Conservation (phyloP, 352 stramenopile species). For the Aphanomyces stellatus region DNA sequence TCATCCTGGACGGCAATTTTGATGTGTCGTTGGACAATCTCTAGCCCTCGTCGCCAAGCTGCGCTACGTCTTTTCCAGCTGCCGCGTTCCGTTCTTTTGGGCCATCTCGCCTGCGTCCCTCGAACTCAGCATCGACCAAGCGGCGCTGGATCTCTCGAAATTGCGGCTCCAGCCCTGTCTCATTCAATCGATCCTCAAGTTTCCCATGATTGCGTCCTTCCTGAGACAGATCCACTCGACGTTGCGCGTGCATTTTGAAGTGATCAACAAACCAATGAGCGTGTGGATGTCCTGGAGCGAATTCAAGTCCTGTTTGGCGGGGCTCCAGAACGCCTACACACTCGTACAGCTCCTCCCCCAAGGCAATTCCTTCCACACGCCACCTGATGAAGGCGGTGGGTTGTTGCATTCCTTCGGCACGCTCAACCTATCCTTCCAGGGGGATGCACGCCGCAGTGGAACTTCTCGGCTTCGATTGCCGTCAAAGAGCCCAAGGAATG, state of each 20-base stretch:
- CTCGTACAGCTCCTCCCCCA: constrained; percentile 58
- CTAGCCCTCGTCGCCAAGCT: constrained; percentile 13
- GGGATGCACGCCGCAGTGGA: constrained; percentile 43
- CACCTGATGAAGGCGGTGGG: constrained; percentile 33
- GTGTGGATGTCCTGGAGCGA: constrained; percentile 12
- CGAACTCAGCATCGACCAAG: constrained; percentile 14
- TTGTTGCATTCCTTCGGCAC: constrained; percentile 18
- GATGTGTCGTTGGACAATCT: too few relatives aligned
- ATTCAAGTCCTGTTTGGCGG: constrained; percentile 16
- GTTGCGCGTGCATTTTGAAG: constrained; percentile 13
- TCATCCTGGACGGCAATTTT: too few relatives aligned
- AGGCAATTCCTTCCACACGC: constrained; percentile 46
- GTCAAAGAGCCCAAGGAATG: constrained; percentile 51
- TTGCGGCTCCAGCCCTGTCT: constrained; percentile 5
- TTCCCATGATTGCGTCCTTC: constrained; percentile 5
- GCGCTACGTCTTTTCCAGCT: not conserved
- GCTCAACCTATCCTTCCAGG: not conserved
- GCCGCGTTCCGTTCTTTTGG: constrained; percentile 16
- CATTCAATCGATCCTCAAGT: constrained; percentile 8
- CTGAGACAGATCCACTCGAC: constrained; percentile 9
- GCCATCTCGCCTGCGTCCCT: constrained; percentile 1
- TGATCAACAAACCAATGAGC: not conserved
- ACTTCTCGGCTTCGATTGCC: constrained; percentile 38
- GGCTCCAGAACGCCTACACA: constrained; percentile 37
- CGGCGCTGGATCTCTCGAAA: not conserved